Conservation (phyloP, 768 basidiomycete genomes). For the Boletus bicolor region DNA sequence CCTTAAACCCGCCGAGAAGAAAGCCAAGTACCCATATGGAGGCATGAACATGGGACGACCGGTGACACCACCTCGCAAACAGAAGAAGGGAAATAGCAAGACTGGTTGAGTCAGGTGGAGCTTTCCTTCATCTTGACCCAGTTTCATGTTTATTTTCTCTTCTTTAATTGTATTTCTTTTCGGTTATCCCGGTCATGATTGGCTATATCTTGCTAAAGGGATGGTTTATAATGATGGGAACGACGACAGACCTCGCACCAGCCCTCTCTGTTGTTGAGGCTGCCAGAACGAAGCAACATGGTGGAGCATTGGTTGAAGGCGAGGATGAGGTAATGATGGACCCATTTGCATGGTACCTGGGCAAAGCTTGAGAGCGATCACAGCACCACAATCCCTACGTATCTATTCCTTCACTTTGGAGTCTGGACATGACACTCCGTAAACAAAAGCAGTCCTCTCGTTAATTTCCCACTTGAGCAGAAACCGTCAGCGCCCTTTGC, state of each 20-base stretch:
- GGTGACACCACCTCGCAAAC: slow-evolving; percentile 94
- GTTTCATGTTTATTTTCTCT: slow-evolving; percentile 31
- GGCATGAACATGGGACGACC: slow-evolving; percentile 85
- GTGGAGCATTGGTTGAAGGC: slow-evolving; percentile 12
- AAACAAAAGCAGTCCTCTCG: slow-evolving; percentile 16
- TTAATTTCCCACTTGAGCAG: slow-evolving; percentile 12
- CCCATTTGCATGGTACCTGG: slow-evolving; percentile 21
- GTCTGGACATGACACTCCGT: slow-evolving; percentile 18
- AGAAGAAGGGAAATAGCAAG: slow-evolving; percentile 94
- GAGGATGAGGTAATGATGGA: slow-evolving; percentile 20
- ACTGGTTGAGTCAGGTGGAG: slow-evolving; percentile 38
- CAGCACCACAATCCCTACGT: slow-evolving; percentile 27
- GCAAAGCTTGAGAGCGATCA: slow-evolving; percentile 20
- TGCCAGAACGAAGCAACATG: slow-evolving; percentile 13
- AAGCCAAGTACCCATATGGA: slow-evolving; percentile 87
- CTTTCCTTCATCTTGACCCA: slow-evolving; percentile 23
- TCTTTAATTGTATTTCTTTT: slow-evolving; percentile 25
- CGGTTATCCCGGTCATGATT: slow-evolving; percentile 23
- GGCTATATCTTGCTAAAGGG: slow-evolving; percentile 29
- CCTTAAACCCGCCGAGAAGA: slow-evolving; percentile 98
- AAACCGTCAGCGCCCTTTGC: slow-evolving; percentile 7
- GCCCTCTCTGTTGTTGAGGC: slow-evolving; percentile 7
- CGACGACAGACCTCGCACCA: slow-evolving; percentile 15
- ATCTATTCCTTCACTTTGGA: slow-evolving; percentile 31
- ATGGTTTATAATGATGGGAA: slow-evolving; percentile 19